phyloP scores from a whole-genome alignment of 192 early-diverging fungal species.

The Coemansia sp. region DNA sequence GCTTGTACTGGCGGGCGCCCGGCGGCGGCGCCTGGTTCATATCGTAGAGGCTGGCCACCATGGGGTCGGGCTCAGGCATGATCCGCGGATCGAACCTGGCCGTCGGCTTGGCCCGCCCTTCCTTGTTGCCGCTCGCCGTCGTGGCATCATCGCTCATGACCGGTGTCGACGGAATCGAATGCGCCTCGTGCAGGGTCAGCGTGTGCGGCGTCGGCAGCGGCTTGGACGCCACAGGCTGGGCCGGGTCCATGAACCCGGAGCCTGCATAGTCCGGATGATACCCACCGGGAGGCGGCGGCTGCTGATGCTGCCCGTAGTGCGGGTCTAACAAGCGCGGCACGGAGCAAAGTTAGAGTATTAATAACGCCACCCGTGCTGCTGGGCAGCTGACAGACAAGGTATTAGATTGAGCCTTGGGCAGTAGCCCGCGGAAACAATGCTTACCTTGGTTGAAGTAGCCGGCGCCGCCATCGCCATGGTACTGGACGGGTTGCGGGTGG shows the following conservation, averaged over 20 bases:
- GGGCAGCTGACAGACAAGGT: too few species aligned
- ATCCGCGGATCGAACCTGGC: constrained; percentile 42
- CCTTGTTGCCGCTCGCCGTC: constrained; percentile 1
- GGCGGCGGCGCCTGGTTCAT: constrained; percentile 38
- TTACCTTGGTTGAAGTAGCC: constrained; percentile 42
- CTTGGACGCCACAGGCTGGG: constrained; percentile 24
- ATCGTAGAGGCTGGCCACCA: constrained; percentile 40
- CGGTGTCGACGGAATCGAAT: constrained; percentile 29
- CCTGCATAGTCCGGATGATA: constrained; percentile 18
- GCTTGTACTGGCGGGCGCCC: constrained; percentile 38
- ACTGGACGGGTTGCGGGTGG: not conserved
- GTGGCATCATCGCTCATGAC: constrained; percentile 25
- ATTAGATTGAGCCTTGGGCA: too few species aligned
- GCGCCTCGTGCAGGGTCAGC: constrained; percentile 38
- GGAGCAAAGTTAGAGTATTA: not conserved
- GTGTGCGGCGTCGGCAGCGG: constrained; percentile 36
- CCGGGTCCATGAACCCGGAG: constrained; percentile 12
- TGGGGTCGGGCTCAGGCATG: constrained; percentile 39
- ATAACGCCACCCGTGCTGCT: too few species aligned
- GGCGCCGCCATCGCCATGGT: constrained; percentile 22
- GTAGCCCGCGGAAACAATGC: too few species aligned
- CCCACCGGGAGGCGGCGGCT: not conserved
- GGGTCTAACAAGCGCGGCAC: constrained; percentile 5
- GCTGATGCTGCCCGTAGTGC: constrained; percentile 18
- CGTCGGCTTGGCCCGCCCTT: not conserved